A percentile compares a stretch with the other conserved stretches of the same genome.
Evolutionary conservation across 495 filamentous ascomycete genomes (phyloP).

Genomic region (Jackrogersella multiformis): DNA sequence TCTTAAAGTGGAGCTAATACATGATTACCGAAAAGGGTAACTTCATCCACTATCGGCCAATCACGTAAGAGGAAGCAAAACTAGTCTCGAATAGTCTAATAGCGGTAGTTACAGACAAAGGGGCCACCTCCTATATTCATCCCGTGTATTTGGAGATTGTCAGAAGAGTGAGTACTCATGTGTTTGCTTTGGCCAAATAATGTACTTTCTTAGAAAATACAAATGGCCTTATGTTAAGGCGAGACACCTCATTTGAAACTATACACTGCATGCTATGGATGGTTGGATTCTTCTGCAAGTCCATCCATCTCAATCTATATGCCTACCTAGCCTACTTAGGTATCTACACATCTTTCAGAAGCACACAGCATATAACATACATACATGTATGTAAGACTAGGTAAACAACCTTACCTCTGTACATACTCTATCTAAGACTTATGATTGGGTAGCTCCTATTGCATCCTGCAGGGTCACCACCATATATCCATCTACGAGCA

Average conservation of each 20-base stretch:
- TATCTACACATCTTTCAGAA: neutral
- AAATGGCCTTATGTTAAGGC: neutral
- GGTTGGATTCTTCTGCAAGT: neutral
- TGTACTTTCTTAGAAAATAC: too few species aligned
- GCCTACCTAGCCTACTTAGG: too few species aligned
- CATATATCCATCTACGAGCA: conserved; percentile 7
- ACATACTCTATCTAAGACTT: neutral
- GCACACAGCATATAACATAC: neutral
- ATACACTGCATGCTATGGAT: neutral
- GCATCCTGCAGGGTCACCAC: conserved; percentile 16
- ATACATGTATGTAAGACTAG: too few species aligned
- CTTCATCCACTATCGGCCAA: conserved; percentile 21
- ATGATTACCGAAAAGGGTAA: conserved; percentile 40
- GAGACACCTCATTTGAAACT: neutral
- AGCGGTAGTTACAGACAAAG: conserved; percentile 20
- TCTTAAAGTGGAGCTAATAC: conserved; percentile 14
- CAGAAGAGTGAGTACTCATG: neutral
- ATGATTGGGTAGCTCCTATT: conserved; percentile 1
- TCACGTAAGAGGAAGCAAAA: conserved; percentile 11
- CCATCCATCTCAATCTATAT: too few species aligned
- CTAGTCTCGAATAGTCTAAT: conserved; percentile 16
- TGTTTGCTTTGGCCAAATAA: neutral
- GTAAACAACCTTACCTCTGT: conserved; percentile 5
- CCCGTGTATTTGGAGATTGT: conserved; percentile 9
- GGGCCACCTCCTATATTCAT: neutral